A percentile compares a stretch with the other conserved stretches of the same genome.
These are phyloP conservation scores for Leccinum subgranulosum DNA, from an alignment of 768 basidiomycete species.

Conservation along the genomic window DNA sequence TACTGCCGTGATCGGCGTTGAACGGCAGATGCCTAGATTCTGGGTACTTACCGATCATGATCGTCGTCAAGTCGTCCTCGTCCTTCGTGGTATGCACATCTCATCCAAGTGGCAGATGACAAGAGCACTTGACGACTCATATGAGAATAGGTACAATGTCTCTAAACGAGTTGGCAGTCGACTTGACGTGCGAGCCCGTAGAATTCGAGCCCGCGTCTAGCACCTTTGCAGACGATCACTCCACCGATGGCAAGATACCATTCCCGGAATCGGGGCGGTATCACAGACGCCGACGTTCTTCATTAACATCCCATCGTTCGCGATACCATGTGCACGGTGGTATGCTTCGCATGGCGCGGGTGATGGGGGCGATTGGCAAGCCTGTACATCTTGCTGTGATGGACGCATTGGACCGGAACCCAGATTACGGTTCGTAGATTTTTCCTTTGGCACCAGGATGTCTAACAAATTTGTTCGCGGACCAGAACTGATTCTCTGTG, in stretches of 20 bases:
- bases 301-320: slow-evolving; percentile 20
- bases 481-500: slow-evolving; percentile 70
- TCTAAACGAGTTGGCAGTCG: slow-evolving; percentile 81
- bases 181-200: slow-evolving; percentile 77
- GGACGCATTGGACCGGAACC: slow-evolving; percentile 65
- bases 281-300: slow-evolving; percentile 23
- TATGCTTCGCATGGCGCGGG: slow-evolving; percentile 74
- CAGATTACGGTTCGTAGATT: slow-evolving; percentile 60
- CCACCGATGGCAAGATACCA: slow-evolving; percentile 33
- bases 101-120: not conserved
- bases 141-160: slow-evolving; percentile 68
- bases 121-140: slow-evolving; percentile 1
- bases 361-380: slow-evolving; percentile 73
- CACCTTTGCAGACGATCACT: slow-evolving; percentile 21
- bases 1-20: slow-evolving; percentile 62
- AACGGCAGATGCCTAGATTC: slow-evolving; percentile 75
- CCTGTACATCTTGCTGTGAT: slow-evolving; percentile 75
- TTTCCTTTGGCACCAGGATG: not conserved
- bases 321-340: slow-evolving; percentile 74
- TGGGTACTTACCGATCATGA: slow-evolving; percentile 85
- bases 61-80: slow-evolving; percentile 70
- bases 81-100: slow-evolving; percentile 52
- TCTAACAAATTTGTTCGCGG: not conserved
- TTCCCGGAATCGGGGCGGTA: slow-evolving; percentile 32
- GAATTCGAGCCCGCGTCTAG: slow-evolving; percentile 57